Base-by-base conservation (phyloP, 495 filamentous ascomycete genomes). In the Daldinia concentrica region DNA sequence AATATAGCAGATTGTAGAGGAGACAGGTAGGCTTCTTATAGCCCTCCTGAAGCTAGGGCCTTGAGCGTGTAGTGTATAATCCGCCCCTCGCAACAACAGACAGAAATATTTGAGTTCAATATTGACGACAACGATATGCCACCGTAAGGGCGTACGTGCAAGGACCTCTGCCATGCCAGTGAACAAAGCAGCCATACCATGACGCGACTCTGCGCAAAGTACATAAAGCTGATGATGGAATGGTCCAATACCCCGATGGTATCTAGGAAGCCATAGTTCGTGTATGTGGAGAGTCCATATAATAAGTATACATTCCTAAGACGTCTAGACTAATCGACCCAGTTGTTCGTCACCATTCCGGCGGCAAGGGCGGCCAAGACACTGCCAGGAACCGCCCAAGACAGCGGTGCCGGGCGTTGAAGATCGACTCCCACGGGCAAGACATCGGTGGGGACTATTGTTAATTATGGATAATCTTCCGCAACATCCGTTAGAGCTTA, bases 121-220 rank as follows among this genome's bases (percentile, higher is more conserved):
- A 58, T 68, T 73, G 70, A 73, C 70, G 70, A 73, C 70, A 73
- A 64, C 61, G 65, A 73, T 68, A 56, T 68, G 39, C 27, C 3
- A n/a, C 55, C 58, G 17, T 27, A 12, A 64, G 51, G 45, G 26
- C 24, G 59, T 41, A 58, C 41, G 22, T 45, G 24, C 32, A 52
- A 14, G 24, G 50, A 11, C 50, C 24, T 29, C 4, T 27, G 4
- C 24, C 11, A n/a, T 24, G 50, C 50, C 24, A 52, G 12, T 6
- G 29, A 14, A 45, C 12, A 51, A 54, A 55, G 66, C 45, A 30
- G 17, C 32, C 17, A n/a, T 63, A 9, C 11, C 4, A 73, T 73
- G 70, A 73, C 70, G 65, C 60, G 55, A 64, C 26, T 52, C 22
- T 37, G 34, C 56, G 51, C 15, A 22, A 56, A 17, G 39, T 22